These are phyloP conservation scores for Sphaerulina vaccinii DNA, from an alignment of 2,329 filamentous ascomycete genomes.

Conservation along the genomic window DNA sequence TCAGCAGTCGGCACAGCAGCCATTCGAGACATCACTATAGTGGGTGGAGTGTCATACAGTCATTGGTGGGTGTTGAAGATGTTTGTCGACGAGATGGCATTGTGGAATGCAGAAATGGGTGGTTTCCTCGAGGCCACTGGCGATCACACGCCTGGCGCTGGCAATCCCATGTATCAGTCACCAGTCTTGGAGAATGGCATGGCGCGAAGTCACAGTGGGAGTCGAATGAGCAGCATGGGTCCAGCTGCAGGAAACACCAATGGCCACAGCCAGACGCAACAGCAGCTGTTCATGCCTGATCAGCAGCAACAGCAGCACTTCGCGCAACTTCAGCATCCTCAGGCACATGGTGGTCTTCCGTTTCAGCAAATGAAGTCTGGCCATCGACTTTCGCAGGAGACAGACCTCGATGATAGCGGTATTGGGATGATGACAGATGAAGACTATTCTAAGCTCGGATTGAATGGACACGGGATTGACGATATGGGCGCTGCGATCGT, in stretches of 20 bases:
- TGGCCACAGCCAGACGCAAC: constrained; percentile 19
- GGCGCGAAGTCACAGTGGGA: constrained; percentile 31
- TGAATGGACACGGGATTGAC: constrained; percentile 19
- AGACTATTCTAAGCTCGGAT: constrained; percentile 29
- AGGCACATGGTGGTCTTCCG: constrained; percentile 17
- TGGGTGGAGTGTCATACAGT: constrained; percentile 77
- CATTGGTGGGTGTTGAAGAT: constrained; percentile 95
- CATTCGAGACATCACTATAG: constrained; percentile 77
- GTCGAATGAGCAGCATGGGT: constrained; percentile 37
- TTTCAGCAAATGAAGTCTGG: constrained; percentile 14
- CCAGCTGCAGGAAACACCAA: constrained; percentile 25
- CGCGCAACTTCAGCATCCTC: constrained; percentile 23
- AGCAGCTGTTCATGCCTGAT: constrained; percentile 24
- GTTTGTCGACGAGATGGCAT: constrained; percentile 91
- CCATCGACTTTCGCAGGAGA: constrained; percentile 26
- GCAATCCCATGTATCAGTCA: constrained; percentile 25
- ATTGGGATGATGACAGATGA: constrained; percentile 42
- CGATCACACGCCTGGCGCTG: constrained; percentile 9
- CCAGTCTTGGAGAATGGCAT: constrained; percentile 29
- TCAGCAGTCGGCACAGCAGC: constrained; percentile 73
- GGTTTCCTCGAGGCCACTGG: constrained; percentile 67
- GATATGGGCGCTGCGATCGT: constrained; percentile 13
- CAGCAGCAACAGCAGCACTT: constrained; percentile 21
- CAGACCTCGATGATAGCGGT: constrained; percentile 41
- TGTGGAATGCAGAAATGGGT: constrained; percentile 84